Percentiles rank a stretch among this genome's conserved stretches.
These are phyloP conservation scores for Microdochium trichocladiopsis DNA, from an alignment of 2,329 filamentous ascomycete genomes.

Conservation along the genomic window DNA sequence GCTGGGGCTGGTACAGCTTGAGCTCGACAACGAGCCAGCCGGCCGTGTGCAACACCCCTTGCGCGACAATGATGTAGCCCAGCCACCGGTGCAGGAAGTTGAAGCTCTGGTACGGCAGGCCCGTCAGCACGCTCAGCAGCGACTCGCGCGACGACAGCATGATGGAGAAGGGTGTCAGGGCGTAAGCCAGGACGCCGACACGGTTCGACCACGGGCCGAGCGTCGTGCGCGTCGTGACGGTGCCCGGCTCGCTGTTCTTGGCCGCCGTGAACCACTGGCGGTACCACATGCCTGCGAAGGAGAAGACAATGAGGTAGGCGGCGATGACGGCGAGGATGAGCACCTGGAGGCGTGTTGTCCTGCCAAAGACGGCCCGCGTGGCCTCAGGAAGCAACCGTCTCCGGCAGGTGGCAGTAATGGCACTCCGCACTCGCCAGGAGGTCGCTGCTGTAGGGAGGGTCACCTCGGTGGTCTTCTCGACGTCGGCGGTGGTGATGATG, in stretches of 20 bases:
- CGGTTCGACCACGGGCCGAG: conserved; percentile 65
- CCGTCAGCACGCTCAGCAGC: conserved; percentile 61
- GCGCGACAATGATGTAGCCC: conserved; percentile 64
- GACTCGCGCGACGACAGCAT: conserved; percentile 63
- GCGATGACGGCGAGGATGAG: conserved; percentile 49
- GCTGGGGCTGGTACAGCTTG: conserved; percentile 65
- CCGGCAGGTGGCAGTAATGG: conserved; percentile 33
- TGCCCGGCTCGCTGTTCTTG: conserved; percentile 36
- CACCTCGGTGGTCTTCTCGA: conserved; percentile 7
- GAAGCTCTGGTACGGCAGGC: conserved; percentile 70
- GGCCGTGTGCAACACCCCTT: conserved; percentile 63
- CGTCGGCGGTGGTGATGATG: conserved; percentile 10
- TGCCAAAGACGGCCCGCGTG: conserved; percentile 53
- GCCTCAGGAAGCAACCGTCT: conserved; percentile 56
- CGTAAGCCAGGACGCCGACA: conserved; percentile 64
- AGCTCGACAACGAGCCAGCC: conserved; percentile 63
- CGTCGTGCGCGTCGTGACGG: conserved; percentile 57
- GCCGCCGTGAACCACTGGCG: conserved; percentile 65
- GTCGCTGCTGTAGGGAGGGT: conserved; percentile 2
- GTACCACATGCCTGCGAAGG: conserved; percentile 63
- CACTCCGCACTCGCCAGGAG: conserved; percentile 21
- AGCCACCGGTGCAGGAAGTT: conserved; percentile 74
- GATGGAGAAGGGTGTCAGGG: conserved; percentile 64
- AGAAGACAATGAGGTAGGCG: conserved; percentile 60
- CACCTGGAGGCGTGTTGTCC: conserved; percentile 62